Evolutionary conservation across 345 rosid species (phyloP).

Genomic region (Citropsis articulata): DNA sequence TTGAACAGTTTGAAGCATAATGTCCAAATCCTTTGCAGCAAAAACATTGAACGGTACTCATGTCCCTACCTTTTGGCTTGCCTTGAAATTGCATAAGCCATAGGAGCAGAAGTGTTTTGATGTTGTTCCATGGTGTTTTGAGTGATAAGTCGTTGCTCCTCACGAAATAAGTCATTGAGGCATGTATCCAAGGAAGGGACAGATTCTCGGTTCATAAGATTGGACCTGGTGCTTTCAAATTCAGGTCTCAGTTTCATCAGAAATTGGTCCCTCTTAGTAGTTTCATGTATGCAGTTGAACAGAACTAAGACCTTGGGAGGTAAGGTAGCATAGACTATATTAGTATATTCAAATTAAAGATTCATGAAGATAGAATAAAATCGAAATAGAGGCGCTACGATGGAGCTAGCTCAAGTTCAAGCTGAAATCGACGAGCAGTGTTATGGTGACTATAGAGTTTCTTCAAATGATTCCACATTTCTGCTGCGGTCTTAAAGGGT

Average conservation of each 20-base stretch:
- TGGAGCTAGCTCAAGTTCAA: background rate
- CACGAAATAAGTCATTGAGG: no score
- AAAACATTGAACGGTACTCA: background rate
- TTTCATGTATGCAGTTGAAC: slow-evolving; percentile 9
- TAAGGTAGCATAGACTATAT: background rate
- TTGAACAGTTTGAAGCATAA: background rate
- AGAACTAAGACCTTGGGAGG: background rate
- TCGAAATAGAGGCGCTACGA: background rate
- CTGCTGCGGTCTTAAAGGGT: background rate
- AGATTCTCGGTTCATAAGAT: background rate
- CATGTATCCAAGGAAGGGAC: no score
- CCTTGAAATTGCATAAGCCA: background rate
- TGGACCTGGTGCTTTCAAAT: background rate
- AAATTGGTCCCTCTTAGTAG: background rate
- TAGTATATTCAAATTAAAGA: background rate
- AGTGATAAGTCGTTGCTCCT: no score
- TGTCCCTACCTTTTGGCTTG: background rate
- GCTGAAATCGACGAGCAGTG: background rate
- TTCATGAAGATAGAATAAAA: background rate
- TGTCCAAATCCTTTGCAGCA: background rate
- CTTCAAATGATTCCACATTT: background rate
- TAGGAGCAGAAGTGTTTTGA: no score
- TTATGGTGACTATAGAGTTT: slow-evolving; percentile 7
- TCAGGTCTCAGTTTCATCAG: background rate
- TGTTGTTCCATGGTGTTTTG: background rate